Evolutionary conservation across 225 moss, liverwort and hornwort genomes (phyloP), one percentile per base, ranked within the genome.

Genomic region (Straminergon stramineum): DNA sequence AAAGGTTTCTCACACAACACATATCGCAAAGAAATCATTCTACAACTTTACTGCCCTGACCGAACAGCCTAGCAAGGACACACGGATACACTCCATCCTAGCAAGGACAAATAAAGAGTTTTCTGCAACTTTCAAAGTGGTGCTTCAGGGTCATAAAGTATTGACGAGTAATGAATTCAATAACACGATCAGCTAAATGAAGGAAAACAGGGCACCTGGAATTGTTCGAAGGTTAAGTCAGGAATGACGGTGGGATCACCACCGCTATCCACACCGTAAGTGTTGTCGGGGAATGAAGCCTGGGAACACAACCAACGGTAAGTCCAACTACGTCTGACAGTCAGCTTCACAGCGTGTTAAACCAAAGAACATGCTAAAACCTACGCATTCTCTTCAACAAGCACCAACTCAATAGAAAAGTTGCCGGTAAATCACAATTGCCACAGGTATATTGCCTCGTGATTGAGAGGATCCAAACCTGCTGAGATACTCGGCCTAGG

Each of bases 231-330:
- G 37, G 96, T 97, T 56, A 99, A 91, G 73, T 94, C 90, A 27
- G 99, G 99, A 88, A 99, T 99, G 43, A 97, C 97, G 39, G 94
- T 95, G 75, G 99, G 99, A 81, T 99, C 97, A 52, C 99, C 99
- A 67, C 99, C 99, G 93, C 99, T 99, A 82, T 99, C 99, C 80
- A 97, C 97, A 75, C 96, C 96, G 75, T 99, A 99, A 8, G 99
- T 97, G 74, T 97, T 99, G 88, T 99, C 97, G 43, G 99, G 99
- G 55, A 99, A 99, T 26, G 96, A 94, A 78, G 96, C 96, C 99
- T 98, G 90, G 20, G 15, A 89, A 78, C 41, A 91, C n/a, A 82
- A 83, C 43, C 43, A 84, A 76, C 37, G 63, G 53, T 87, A 82
- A 83, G 84, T 80, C 82, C 48, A 78, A 87, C 79, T 31, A 76